Percentiles rank a stretch among this genome's conserved stretches.
These are phyloP conservation scores for Rauvolfia tetraphylla DNA, from an alignment of 257 asterid species.

Conservation along the genomic window DNA sequence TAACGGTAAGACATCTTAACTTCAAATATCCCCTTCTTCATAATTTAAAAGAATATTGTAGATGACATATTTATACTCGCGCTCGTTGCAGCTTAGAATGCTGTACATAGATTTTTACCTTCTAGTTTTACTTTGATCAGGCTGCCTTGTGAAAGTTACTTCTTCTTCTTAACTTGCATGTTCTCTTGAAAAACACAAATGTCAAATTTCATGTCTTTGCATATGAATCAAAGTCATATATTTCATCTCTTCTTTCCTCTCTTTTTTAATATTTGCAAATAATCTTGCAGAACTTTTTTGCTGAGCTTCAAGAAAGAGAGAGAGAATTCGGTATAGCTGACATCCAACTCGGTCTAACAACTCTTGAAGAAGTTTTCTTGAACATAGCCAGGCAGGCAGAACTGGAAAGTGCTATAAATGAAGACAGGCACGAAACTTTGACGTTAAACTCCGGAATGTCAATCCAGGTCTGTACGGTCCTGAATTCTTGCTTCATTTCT, in stretches of 20 bases:
- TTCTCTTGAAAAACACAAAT: not conserved
- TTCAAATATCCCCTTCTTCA: conserved; percentile 41
- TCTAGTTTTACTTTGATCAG: not conserved
- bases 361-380: conserved; percentile 87
- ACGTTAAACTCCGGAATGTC: conserved; percentile 53
- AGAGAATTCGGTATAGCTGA: conserved; percentile 69
- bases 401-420: conserved; percentile 66
- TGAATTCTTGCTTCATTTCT: conserved; percentile 4
- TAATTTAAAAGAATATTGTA: conserved; percentile 54
- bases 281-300: conserved; percentile 52
- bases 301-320: conserved; percentile 69
- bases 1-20: conserved; percentile 21
- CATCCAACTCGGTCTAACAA: conserved; percentile 85
- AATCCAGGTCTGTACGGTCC: conserved; percentile 40
- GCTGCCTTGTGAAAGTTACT: not conserved
- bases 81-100: not conserved
- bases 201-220: not conserved
- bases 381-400: conserved; percentile 82
- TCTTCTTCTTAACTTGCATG: not conserved
- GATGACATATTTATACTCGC: conserved; percentile 24
- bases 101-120: not conserved
- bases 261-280: not conserved
- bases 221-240: not conserved
- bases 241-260: not conserved
- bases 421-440: conserved; percentile 56